Evolutionary conservation across 1,284 basidiomycete species (phyloP), one percentile per base, ranked within the genome.

Genomic region (Neolentinus lepideus): DNA sequence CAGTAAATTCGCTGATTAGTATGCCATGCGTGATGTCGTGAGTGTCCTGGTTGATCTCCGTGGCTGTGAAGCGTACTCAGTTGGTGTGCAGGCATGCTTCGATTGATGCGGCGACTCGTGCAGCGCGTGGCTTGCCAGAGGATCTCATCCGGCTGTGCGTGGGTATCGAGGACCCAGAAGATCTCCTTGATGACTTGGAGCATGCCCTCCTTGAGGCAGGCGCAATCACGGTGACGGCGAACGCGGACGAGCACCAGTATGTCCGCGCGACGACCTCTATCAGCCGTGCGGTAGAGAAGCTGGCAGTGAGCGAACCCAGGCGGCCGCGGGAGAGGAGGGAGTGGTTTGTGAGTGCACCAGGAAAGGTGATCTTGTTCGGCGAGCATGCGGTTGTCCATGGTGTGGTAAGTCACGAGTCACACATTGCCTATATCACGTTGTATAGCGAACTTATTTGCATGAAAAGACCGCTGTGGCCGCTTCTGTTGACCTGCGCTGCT

Each of bases 1-100:
- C 93, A 62, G 95, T 99, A 63, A 99, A 99, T 77, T 94, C 90
- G 67, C 74, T 99, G 68, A 99, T 99, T 73, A 95, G 92, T 63
- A 99, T 99, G 97, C 97, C 97, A 47, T 99, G 97, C 71, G 86
- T 95, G 63, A 99, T 99, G 97, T 97, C 94, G 94, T 96, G 71
- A 74, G 93, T 84, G 63, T 38, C 56, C 9, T 46, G 22, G 11
- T 52, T 58, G 55, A 53, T 43, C 38, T 52, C 55, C 52, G 25
- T 56, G 57, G 51, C 51, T 22, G 14, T 29, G 51, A 29, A 59
- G 53, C 55, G 57, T 58, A 51, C 54, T 56, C 55, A 52, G 47
- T 58, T n/a, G 43, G 57, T 58, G 35, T 55, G 33, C 61, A 96
- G 94, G 25, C 97, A 99, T 71, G 95, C 97, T 26, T 98, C 95